Percentiles rank a stretch among this genome's conserved stretches.
phyloP scores from a whole-genome alignment of 1,284 basidiomycete species.

The Ceratobasidium papillatum region DNA sequence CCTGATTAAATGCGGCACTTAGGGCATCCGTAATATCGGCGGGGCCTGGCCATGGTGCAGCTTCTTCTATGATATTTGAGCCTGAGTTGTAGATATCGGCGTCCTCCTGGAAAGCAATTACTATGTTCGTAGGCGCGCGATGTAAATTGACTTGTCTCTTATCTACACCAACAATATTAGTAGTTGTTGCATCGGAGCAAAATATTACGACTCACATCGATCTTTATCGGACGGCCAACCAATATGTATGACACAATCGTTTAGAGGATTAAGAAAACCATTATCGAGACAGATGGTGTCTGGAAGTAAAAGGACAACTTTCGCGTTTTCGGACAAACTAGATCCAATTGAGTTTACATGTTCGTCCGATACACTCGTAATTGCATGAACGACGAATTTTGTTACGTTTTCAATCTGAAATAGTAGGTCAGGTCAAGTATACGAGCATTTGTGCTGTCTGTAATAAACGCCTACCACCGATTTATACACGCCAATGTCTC shows the following conservation, averaged over 20 bases:
- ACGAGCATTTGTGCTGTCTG: too few relatives aligned
- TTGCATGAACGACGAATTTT: not conserved
- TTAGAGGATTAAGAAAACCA: not conserved
- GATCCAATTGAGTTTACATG: not conserved
- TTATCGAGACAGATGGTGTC: not conserved
- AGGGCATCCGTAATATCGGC: not conserved
- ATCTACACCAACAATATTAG: slow-evolving; percentile 1
- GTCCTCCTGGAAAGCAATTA: slow-evolving; percentile 7
- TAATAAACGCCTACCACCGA: not conserved
- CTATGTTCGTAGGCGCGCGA: not conserved
- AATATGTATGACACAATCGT: slow-evolving; percentile 12
- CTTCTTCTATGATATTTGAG: not conserved
- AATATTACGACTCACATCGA: not conserved
- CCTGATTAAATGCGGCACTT: not conserved
- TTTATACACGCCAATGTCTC: not conserved
- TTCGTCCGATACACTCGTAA: not conserved
- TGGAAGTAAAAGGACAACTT: not conserved
- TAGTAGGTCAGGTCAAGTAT: too few relatives aligned
- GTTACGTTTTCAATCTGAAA: slow-evolving; percentile 11
- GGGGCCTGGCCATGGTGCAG: slow-evolving; percentile 1
- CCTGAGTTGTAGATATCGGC: not conserved
- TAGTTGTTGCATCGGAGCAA: not conserved
- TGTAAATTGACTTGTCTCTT: not conserved
- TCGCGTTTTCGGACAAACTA: not conserved
- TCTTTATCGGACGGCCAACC: slow-evolving; percentile 1